These are phyloP conservation scores for Tranzscheliella williamsii DNA, from an alignment of 1,284 basidiomycete species.

Conservation along the genomic window DNA sequence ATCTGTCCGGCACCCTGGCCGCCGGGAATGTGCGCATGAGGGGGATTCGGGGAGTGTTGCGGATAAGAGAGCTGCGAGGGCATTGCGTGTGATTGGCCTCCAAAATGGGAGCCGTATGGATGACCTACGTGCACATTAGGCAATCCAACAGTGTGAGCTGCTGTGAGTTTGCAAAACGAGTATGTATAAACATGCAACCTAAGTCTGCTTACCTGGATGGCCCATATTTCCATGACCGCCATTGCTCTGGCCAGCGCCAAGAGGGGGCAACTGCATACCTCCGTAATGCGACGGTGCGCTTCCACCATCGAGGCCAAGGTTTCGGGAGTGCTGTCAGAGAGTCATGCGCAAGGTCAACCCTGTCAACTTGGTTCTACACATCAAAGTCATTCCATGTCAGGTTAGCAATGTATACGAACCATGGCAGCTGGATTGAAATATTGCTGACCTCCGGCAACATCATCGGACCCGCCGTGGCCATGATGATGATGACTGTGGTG, in stretches of 20 bases:
- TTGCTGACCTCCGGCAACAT: conserved; percentile 27
- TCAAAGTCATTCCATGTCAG: no score
- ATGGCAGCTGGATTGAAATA: conserved; percentile 45
- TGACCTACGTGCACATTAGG: conserved; percentile 1
- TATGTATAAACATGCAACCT: no score
- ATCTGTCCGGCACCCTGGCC: conserved; percentile 34
- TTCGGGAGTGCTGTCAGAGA: conserved; percentile 24
- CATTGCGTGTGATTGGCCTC: conserved; percentile 33
- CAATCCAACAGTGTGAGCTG: not conserved
- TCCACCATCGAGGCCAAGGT: conserved; percentile 32
- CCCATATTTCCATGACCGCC: conserved; percentile 35
- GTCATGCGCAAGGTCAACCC: no score
- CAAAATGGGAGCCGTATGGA: conserved; percentile 29
- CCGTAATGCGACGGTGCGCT: conserved; percentile 35
- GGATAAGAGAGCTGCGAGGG: conserved; percentile 41
- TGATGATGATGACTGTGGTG: conserved; percentile 39
- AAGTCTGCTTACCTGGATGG: conserved; percentile 5
- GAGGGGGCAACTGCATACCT: conserved; percentile 42
- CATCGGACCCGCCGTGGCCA: conserved; percentile 30
- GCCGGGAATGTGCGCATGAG: conserved; percentile 34
- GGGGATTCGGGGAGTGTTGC: conserved; percentile 39
- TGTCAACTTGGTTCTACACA: no score
- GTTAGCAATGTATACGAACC: conserved; percentile 15
- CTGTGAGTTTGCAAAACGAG: no score
- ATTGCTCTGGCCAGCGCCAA: conserved; percentile 40